phyloP scores from a whole-genome alignment of 2,329 filamentous ascomycete species.

The Botrytis elliptica region DNA sequence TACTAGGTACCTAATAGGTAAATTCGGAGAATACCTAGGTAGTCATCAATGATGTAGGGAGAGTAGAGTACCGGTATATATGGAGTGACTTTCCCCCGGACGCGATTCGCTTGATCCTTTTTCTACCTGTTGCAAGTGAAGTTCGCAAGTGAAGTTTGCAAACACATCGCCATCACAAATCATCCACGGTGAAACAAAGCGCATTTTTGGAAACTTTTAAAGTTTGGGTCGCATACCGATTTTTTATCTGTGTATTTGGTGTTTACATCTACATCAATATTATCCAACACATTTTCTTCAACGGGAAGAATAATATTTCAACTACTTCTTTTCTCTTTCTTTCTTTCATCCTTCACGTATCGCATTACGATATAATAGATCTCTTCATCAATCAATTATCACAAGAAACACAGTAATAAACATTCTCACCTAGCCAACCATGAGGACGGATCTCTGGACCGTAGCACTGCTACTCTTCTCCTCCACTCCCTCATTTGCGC shows the following conservation, averaged over 20 bases:
- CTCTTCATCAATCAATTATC: neutral
- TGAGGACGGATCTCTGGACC: slow-evolving; percentile 27
- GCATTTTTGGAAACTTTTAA: neutral
- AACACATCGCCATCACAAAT: neutral
- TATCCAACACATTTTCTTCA: neutral
- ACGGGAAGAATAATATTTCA: neutral
- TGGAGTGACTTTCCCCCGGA: neutral
- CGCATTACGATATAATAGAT: neutral
- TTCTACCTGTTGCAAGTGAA: neutral
- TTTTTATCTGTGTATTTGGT: neutral
- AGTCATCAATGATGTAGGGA: neutral
- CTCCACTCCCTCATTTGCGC: slow-evolving; percentile 25
- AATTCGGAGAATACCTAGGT: neutral
- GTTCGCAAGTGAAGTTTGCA: neutral
- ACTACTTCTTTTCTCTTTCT: neutral
- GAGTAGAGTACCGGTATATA: neutral
- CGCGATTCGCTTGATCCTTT: neutral
- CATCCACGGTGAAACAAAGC: neutral
- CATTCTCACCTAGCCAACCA: slow-evolving; percentile 4
- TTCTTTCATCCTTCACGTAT: neutral
- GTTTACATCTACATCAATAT: neutral
- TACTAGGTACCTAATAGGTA: no score
- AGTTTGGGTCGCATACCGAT: neutral
- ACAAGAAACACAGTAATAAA: neutral
- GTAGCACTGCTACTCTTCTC: slow-evolving; percentile 28